Percentiles rank a stretch among this genome's conserved stretches.
These are phyloP conservation scores for Neurospora sublineolata DNA, from an alignment of 495 filamentous ascomycete species.

Conservation along the genomic window DNA sequence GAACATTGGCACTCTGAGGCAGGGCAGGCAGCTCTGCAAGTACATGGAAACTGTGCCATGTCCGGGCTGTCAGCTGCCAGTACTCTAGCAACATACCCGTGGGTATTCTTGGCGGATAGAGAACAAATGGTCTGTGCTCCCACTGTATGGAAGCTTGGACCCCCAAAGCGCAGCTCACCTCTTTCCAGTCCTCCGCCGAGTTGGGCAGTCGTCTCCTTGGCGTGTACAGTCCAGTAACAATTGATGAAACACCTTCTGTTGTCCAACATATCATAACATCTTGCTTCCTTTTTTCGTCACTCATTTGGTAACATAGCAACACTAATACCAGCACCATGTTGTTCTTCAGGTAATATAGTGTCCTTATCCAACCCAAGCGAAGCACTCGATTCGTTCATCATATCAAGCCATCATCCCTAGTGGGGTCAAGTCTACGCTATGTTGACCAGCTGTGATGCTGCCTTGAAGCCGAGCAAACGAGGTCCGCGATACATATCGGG, in stretches of 20 bases:
- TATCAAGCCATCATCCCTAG: neutral
- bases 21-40: neutral
- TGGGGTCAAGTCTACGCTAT: neutral
- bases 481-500: neutral
- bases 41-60: neutral
- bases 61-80: neutral
- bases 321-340: neutral
- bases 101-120: neutral
- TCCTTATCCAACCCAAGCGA: neutral
- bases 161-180: neutral
- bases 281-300: neutral
- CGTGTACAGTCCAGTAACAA: neutral
- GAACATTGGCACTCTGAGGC: neutral
- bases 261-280: neutral
- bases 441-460: neutral
- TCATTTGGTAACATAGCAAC: neutral
- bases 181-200: neutral
- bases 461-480: neutral
- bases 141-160: neutral
- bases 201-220: neutral
- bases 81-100: neutral
- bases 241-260: neutral
- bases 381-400: neutral
- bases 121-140: neutral
- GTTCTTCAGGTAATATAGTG: neutral